phyloP scores from a whole-genome alignment of 2,329 filamentous ascomycete genomes.

The Diaporthe australafricana region DNA sequence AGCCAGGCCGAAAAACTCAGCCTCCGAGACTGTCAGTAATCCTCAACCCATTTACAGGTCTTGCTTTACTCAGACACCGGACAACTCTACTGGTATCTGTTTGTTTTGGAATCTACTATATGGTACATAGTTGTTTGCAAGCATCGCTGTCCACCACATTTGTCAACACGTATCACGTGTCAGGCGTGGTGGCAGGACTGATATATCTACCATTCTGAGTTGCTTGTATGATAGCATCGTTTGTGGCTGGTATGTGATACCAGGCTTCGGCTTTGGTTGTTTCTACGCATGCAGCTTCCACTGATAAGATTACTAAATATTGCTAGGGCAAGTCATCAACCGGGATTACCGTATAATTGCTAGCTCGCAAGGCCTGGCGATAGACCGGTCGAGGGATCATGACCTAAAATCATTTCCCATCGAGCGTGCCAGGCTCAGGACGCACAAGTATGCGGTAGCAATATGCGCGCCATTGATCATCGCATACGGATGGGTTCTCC shows the following conservation, averaged over 20 bases:
- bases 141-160: conserved; percentile 5
- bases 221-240: conserved; percentile 10
- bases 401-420: not conserved
- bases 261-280: not conserved
- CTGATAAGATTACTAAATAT: not conserved
- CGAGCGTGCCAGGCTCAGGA: conserved; percentile 6
- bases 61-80: not conserved
- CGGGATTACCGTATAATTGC: not conserved
- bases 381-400: not conserved
- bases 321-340: not conserved
- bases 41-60: not conserved
- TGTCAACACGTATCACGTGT: not conserved
- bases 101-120: conserved; percentile 6
- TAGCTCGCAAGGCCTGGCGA: not conserved
- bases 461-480: not conserved
- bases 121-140: conserved; percentile 8
- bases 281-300: not conserved
- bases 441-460: conserved; percentile 2
- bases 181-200: conserved; percentile 4
- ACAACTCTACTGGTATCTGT: not conserved
- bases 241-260: not conserved
- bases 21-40: not conserved
- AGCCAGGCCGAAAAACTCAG: not conserved
- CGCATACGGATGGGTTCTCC: conserved; percentile 1
- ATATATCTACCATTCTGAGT: not conserved